These are phyloP conservation scores for Hypoxylon sp. DNA, from an alignment of 2,329 filamentous ascomycete species.

Conservation along the genomic window DNA sequence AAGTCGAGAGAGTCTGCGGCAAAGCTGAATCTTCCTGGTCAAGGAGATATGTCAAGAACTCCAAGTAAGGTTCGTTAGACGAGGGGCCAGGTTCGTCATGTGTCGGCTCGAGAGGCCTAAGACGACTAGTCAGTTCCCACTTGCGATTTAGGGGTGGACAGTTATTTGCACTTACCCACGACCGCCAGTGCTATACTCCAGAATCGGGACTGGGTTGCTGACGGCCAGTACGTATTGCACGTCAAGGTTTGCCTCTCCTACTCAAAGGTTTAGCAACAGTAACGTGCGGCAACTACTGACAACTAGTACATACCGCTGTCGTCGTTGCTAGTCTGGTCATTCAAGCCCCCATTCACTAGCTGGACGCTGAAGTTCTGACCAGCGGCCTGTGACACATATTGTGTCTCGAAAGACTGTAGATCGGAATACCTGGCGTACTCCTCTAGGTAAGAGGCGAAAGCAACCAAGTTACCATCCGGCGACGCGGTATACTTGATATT, in stretches of 20 bases:
- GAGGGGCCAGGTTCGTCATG: slow-evolving; percentile 65
- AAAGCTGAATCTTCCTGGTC: slow-evolving; percentile 64
- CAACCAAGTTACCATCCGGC: slow-evolving; percentile 72
- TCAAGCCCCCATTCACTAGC: slow-evolving; percentile 70
- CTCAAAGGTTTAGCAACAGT: slow-evolving; percentile 29
- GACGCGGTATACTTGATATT: slow-evolving; percentile 65
- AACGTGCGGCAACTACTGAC: slow-evolving; percentile 10
- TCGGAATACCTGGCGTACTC: slow-evolving; percentile 69
- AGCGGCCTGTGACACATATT: slow-evolving; percentile 66
- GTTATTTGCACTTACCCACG: slow-evolving; percentile 55
- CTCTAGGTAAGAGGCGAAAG: slow-evolving; percentile 67
- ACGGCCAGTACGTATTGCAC: slow-evolving; percentile 72
- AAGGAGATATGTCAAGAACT: slow-evolving; percentile 73
- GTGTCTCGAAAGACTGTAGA: slow-evolving; percentile 68
- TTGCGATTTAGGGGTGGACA: slow-evolving; percentile 58
- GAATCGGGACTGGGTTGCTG: slow-evolving; percentile 67
- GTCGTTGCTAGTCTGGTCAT: slow-evolving; percentile 61
- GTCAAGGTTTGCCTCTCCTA: slow-evolving; percentile 74
- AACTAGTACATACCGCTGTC: slow-evolving; percentile 53
- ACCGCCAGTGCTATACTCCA: slow-evolving; percentile 73
- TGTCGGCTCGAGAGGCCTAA: slow-evolving; percentile 70
- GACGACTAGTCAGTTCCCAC: slow-evolving; percentile 25
- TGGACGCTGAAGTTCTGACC: slow-evolving; percentile 71
- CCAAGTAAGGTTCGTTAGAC: slow-evolving; percentile 79
- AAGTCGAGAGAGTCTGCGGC: slow-evolving; percentile 74